Conservation (phyloP, 106 monocot genomes). For the Dendrobium chrysotoxum region DNA sequence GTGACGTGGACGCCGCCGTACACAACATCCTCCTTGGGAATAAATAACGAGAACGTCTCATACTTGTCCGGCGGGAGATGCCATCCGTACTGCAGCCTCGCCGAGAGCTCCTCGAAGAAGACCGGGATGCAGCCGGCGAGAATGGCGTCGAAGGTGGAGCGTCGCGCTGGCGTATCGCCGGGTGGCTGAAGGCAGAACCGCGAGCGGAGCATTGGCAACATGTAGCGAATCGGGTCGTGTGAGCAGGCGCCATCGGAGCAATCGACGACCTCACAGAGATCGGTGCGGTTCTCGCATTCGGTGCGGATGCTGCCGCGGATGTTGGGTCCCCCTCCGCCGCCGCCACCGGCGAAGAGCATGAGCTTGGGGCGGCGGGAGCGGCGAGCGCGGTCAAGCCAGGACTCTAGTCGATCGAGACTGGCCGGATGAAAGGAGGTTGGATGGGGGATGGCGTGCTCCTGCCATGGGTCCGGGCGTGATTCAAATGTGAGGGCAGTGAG, state of each 20-base stretch:
- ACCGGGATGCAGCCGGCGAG: constrained; percentile 88
- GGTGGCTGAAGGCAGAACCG: constrained; percentile 93
- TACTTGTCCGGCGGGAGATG: constrained; percentile 47
- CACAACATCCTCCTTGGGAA: constrained; percentile 89
- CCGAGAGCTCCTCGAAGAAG: constrained; percentile 79
- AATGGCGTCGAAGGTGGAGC: constrained; percentile 84
- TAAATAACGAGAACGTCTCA: constrained; percentile 57
- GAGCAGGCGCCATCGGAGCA: constrained; percentile 66
- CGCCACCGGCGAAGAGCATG: constrained; percentile 74
- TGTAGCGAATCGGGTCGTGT: constrained; percentile 63
- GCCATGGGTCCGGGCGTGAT: constrained; percentile 69
- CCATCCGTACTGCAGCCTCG: constrained; percentile 77
- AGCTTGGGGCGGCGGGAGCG: constrained; percentile 35
- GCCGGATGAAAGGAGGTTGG: constrained; percentile 87
- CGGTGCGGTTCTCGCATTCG: constrained; percentile 66
- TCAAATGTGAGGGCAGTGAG: constrained; percentile 63
- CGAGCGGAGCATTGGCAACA: constrained; percentile 77
- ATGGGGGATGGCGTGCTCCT: constrained; percentile 86
- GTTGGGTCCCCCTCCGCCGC: constrained; percentile 58
- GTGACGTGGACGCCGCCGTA: constrained; percentile 44
- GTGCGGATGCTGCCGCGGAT: constrained; percentile 59
- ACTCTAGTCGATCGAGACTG: constrained; percentile 41
- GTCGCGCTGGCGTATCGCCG: constrained; percentile 70
- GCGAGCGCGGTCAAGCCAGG: constrained; percentile 61
- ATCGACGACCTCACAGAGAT: constrained; percentile 73